Evolutionary conservation across 169 alveolate species (phyloP), one percentile per base, ranked within the genome.

Genomic region (Eimeria maxima): DNA sequence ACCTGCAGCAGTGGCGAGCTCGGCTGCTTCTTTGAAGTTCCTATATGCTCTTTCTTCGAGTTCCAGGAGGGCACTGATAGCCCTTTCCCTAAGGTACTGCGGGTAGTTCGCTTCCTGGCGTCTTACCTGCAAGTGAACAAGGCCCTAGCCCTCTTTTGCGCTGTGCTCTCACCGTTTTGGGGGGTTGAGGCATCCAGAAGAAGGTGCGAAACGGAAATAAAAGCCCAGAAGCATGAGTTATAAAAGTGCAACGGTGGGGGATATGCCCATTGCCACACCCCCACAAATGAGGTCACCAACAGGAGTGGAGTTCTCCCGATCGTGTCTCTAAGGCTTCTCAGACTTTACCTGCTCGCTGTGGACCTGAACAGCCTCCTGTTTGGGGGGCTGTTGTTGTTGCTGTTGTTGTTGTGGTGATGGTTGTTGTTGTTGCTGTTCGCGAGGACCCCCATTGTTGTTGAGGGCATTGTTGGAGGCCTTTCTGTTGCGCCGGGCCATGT

Each of bases 1-100:
- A 81, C 90, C 90, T 50, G 90, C 90, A 50, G 90, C 90, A 14
- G 90, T 81, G 73, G 90, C 90, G 55, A 81, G 90, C 10, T 71
- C 90, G 8, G 60, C 71, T 20, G 90, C 90, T 13, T 81, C 90
- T 27, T 81, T n/a, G 90, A 81, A 81, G 73, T 81, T 81, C 22
- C 60, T 81, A n/a, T 50, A 81, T 8, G 90, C 90, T 50, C 27
- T 47, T n/a, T 67, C 29, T 27, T 81, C 90, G 10, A 81, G 74
- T 74, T 81, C 90, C 20, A 81, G 22, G 90, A 81, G 90, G 45
- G 90, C 90, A n/a, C 90, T 81, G 45, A 81, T 53, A 50, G 90
- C 90, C 73, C 90, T 47, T 47, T 81, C 90, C 50, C 90, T 81
- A 14, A 81, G 90, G 47, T 81, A 81, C 73, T 81, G 90, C 7